Evolutionary conservation across 257 asterid species (phyloP).

Genomic region (Nicotiana tomentosiformis): DNA sequence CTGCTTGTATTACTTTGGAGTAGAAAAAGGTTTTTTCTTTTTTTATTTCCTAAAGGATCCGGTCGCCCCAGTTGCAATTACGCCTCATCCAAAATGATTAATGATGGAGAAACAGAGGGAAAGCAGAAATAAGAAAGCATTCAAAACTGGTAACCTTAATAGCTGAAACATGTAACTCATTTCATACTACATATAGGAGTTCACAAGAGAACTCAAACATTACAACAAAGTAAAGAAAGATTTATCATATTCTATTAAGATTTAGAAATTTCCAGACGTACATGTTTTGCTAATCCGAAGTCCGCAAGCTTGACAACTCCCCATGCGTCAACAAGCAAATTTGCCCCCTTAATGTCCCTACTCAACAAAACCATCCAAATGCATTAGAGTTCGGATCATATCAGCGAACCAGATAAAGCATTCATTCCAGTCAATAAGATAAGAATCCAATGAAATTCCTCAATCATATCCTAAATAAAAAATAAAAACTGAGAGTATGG

Average conservation of each 20-base stretch:
- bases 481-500: not conserved
- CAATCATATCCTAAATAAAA: not conserved
- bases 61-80: not conserved
- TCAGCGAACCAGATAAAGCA: not conserved
- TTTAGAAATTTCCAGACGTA: conserved; percentile 27
- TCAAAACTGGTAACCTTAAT: not conserved
- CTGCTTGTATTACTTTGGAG: not conserved
- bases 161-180: not conserved
- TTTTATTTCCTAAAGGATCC: not conserved
- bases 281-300: conserved; percentile 93
- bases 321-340: conserved; percentile 73
- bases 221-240: not conserved
- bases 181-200: not conserved
- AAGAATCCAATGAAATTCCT: not conserved
- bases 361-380: conserved; percentile 7
- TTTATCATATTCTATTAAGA: not conserved
- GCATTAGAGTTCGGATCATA: not conserved
- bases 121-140: not conserved
- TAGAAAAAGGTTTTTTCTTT: not conserved
- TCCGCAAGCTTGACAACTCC: conserved; percentile 91
- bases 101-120: conserved; percentile 1
- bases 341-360: conserved; percentile 95
- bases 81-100: not conserved
- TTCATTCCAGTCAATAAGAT: not conserved
- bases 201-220: not conserved